Conservation (phyloP, 495 filamentous ascomycete species). For the Hypoxylon intermedium region DNA sequence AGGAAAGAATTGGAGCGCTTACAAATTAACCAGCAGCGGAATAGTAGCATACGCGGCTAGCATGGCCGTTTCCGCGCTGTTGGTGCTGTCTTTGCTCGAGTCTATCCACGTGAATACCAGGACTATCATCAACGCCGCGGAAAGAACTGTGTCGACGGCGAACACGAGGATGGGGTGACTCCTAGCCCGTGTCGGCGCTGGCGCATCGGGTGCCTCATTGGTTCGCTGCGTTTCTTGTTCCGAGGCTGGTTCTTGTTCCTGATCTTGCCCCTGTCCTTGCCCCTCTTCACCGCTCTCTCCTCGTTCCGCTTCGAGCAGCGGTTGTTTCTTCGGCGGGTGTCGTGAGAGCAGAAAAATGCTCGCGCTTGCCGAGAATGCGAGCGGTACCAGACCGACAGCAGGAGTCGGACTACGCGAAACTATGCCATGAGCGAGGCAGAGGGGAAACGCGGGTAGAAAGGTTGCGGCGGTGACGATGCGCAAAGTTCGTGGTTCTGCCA, state of each 20-base stretch:
- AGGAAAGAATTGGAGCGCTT: conserved; percentile 11
- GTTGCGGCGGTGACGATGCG: conserved; percentile 52
- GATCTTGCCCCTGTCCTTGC: conserved; percentile 13
- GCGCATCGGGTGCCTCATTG: conserved; percentile 2
- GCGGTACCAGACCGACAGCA: conserved; percentile 50
- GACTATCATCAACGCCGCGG: conserved; percentile 46
- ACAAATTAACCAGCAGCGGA: conserved; percentile 52
- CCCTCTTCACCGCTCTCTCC: conserved; percentile 22
- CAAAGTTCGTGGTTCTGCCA: conserved; percentile 39
- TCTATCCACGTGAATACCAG: conserved; percentile 50
- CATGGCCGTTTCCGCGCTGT: conserved; percentile 44
- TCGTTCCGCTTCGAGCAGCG: conserved; percentile 15
- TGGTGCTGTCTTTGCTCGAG: conserved; percentile 21
- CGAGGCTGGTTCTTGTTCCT: not conserved
- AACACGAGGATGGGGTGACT: conserved; percentile 49
- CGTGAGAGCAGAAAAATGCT: conserved; percentile 41
- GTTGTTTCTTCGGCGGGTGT: conserved; percentile 14
- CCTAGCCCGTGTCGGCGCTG: conserved; percentile 14
- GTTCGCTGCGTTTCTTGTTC: conserved; percentile 3
- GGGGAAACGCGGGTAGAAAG: conserved; percentile 62
- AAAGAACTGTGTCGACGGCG: conserved; percentile 45
- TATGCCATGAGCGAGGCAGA: conserved; percentile 51
- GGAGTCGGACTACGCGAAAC: conserved; percentile 46
- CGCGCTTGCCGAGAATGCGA: conserved; percentile 44
- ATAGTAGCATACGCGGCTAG: conserved; percentile 51